phyloP scores from a whole-genome alignment of 352 stramenopile genomes.

The Globisporangium heterothallicum region DNA sequence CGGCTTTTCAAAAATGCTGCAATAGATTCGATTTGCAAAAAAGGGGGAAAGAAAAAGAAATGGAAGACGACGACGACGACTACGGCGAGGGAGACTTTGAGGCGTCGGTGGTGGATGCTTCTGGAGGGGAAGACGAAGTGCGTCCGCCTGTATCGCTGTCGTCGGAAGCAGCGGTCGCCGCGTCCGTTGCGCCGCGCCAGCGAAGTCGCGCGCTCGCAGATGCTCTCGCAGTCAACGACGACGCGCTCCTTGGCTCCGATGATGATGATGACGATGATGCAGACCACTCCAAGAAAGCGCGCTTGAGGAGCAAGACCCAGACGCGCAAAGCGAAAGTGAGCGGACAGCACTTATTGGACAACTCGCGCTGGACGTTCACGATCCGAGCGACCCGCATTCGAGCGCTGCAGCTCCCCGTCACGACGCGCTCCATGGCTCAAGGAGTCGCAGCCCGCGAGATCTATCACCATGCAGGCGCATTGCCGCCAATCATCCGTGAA shows the following conservation, averaged over 20 bases:
- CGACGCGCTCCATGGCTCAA: conserved; percentile 8
- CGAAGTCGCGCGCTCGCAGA: conserved; percentile 6
- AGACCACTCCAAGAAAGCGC: background rate
- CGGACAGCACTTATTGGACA: conserved; percentile 26
- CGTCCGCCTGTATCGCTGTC: conserved; percentile 4
- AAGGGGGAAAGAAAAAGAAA: background rate
- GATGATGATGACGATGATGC: background rate
- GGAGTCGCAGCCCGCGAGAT: background rate
- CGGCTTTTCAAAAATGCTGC: background rate
- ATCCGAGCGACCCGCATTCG: conserved; percentile 36
- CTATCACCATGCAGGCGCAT: too few species aligned
- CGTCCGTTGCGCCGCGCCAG: background rate
- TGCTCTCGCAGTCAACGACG: conserved; percentile 5
- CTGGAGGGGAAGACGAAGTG: conserved; percentile 4
- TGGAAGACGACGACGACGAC: conserved; percentile 12
- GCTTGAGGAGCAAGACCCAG: conserved; percentile 5
- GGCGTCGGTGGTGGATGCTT: conserved; percentile 7
- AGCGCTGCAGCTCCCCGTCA: conserved; percentile 38
- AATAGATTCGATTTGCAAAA: background rate
- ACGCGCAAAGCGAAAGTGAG: conserved; percentile 3
- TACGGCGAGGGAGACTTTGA: conserved; percentile 24
- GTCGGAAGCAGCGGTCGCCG: background rate
- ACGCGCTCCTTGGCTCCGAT: background rate
- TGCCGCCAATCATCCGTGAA: conserved; percentile 28
- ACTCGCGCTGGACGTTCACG: conserved; percentile 40